Percentiles rank a stretch among this genome's conserved stretches.
Evolutionary conservation across 2,329 filamentous ascomycete genomes (phyloP).

Genomic region (Fusarium virguliforme): DNA sequence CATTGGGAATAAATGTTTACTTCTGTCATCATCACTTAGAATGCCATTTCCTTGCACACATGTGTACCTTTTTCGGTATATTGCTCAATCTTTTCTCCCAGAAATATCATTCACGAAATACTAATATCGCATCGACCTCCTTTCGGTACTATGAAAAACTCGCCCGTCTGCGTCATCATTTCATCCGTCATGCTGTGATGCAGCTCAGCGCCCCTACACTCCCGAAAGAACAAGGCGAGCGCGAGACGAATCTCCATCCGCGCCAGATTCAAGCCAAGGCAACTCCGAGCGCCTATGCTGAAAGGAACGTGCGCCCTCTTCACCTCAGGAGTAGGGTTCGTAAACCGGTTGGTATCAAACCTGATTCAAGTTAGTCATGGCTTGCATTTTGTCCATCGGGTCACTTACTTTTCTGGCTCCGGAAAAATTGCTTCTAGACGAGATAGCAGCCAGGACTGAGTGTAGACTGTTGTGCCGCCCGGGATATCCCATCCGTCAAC

Average conservation of each 20-base stretch:
- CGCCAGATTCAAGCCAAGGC: background rate
- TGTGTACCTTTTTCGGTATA: background rate
- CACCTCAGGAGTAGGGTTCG: background rate
- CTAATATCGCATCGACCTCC: slow-evolving; percentile 4
- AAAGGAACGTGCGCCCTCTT: slow-evolving; percentile 5
- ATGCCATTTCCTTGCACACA: too few species aligned
- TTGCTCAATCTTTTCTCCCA: background rate
- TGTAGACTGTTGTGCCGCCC: background rate
- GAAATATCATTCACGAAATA: background rate
- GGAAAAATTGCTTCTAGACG: background rate
- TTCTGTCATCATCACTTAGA: too few species aligned
- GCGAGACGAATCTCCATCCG: slow-evolving; percentile 11
- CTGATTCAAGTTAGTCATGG: background rate
- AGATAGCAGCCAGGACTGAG: slow-evolving; percentile 3
- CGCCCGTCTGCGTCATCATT: slow-evolving; percentile 4
- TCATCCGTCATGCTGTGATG: slow-evolving; percentile 7
- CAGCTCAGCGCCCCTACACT: background rate
- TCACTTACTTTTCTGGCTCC: background rate
- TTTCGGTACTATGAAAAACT: slow-evolving; percentile 14
- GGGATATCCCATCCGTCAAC: slow-evolving; percentile 2
- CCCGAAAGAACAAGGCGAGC: background rate
- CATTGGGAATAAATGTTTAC: too few species aligned
- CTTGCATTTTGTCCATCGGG: background rate
- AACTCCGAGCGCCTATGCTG: slow-evolving; percentile 8
- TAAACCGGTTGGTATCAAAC: slow-evolving; percentile 4